phyloP scores from a whole-genome alignment of 345 rosid genomes.

The Linum usitatissimum region DNA sequence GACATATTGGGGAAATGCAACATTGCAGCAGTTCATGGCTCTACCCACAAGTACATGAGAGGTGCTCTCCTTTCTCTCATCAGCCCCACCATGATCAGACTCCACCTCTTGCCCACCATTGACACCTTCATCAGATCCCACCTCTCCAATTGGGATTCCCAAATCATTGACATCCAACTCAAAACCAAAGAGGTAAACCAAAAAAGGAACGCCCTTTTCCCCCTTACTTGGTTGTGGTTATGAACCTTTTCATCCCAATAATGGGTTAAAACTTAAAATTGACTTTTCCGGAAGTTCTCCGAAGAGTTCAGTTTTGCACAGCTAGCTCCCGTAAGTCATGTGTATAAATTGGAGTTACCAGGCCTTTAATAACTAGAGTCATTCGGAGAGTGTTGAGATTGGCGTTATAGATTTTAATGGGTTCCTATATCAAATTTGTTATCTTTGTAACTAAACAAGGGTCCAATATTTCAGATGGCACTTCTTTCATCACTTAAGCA shows the following conservation, averaged over 20 bases:
- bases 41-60: slow-evolving; percentile 58
- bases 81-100: slow-evolving; percentile 45
- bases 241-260: too few species aligned
- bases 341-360: too few species aligned
- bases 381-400: too few species aligned
- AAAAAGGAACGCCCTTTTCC: background rate
- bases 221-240: too few species aligned
- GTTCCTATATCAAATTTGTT: too few species aligned
- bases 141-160: slow-evolving; percentile 43
- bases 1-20: slow-evolving; percentile 66
- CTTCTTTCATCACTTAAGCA: slow-evolving; percentile 43
- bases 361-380: too few species aligned
- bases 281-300: too few species aligned
- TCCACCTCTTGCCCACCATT: slow-evolving; percentile 46
- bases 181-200: slow-evolving; percentile 57
- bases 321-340: too few species aligned
- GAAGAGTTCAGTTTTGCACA: too few species aligned
- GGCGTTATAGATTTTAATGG: too few species aligned
- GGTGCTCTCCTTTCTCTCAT: slow-evolving; percentile 56
- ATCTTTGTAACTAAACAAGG: too few species aligned
- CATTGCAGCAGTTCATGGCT: slow-evolving; percentile 75
- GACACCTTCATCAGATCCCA: slow-evolving; percentile 48
- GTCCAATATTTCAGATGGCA: slow-evolving; percentile 44
- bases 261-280: too few species aligned
- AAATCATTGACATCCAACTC: slow-evolving; percentile 55